Evolutionary conservation across 2,329 filamentous ascomycete genomes (phyloP), one percentile per base, ranked within the genome.

Genomic region (Thielaviopsis ethacetica): DNA sequence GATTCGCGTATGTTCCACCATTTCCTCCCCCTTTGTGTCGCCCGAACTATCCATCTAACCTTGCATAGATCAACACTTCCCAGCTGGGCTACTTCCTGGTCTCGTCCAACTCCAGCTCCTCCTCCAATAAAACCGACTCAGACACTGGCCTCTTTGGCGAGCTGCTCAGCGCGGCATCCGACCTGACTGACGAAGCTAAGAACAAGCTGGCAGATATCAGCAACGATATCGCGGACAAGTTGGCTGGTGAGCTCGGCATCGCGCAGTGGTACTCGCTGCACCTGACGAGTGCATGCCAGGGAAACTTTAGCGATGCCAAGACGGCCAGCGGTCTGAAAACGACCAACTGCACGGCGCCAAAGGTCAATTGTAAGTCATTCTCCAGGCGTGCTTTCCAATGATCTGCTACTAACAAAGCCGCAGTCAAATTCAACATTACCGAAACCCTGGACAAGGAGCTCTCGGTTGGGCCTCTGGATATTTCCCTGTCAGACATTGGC

Each of bases 201-300:
- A 66, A 68, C 63, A 68, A 67, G 54, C 44, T 62, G 5, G 53
- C 38, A 9, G 55, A 60, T 2, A 47, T 58, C n/a, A 51, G 76
- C 61, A 72, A 73, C 63, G 67, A 73, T 34, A 64, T 75, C 38
- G 67, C 68, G 5, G 69, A 71, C 59, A 68, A 72, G 7, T 62
- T 73, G 47, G 71, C 71, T 44, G 74, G 72, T 59, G 63, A 72
- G 57, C 67, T 78, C 27, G 75, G 75, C 24, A 72, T 78, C 59
- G 70, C 71, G 0, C 69, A 78, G 61, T 78, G 76, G 76, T 78
- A 78, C 63, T 77, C 75, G 17, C 62, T 78, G 30, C 76, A 78
- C 62, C 63, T 78, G 63, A 73, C 75, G 73, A 69, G 71, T 47
- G 66, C 69, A 3, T 78, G 76, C 65, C 68, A 76, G 64, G 76